A percentile compares a stretch with the other conserved stretches of the same genome.
phyloP scores from a whole-genome alignment of 1,284 basidiomycete genomes.

The Boletus sp. region DNA sequence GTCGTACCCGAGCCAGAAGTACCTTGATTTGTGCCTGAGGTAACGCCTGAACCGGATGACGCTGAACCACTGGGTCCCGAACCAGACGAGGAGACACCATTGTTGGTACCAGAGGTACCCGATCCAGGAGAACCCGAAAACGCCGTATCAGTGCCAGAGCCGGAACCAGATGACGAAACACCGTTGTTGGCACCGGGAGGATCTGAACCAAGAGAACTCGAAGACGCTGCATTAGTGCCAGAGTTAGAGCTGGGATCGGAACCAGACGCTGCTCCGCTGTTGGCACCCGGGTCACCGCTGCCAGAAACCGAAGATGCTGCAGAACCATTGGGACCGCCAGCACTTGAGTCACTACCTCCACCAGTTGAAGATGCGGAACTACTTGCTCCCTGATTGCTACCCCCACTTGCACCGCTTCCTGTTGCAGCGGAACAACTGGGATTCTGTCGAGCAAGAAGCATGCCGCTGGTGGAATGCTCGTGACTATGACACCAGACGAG shows the following conservation, averaged over 20 bases:
- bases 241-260: constrained; percentile 3
- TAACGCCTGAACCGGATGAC: background rate
- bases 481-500: constrained; percentile 30
- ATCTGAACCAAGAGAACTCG: background rate
- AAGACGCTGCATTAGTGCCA: background rate
- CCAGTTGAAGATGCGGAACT: background rate
- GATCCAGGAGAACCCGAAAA: constrained; percentile 2
- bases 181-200: background rate
- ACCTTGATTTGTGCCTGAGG: background rate
- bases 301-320: constrained; percentile 10
- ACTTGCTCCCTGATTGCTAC: background rate
- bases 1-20: background rate
- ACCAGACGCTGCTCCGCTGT: constrained; percentile 5
- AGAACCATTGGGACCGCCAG: background rate
- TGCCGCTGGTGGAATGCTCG: constrained; percentile 8
- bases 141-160: background rate
- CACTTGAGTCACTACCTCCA: background rate
- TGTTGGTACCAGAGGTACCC: background rate
- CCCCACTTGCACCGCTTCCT: background rate
- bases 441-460: constrained; percentile 26
- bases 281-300: constrained; percentile 1
- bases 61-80: background rate
- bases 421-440: constrained; percentile 17
- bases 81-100: background rate
- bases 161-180: constrained; percentile 1